A percentile compares a stretch with the other conserved stretches of the same genome.
phyloP scores from a whole-genome alignment of 2,329 filamentous ascomycete genomes.

The Elsinoe batatas region DNA sequence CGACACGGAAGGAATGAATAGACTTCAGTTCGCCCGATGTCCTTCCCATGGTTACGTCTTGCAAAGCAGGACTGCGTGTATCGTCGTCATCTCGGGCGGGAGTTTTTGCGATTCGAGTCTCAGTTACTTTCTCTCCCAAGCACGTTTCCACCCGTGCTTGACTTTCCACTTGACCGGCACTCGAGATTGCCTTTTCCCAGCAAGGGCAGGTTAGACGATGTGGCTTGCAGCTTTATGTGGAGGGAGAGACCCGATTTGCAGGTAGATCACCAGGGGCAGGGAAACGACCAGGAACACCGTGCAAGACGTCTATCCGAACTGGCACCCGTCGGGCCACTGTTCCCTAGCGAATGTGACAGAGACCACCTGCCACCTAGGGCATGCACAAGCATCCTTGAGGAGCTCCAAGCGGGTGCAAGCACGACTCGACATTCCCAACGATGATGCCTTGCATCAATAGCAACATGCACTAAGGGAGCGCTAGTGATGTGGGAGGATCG shows the following conservation, averaged over 20 bases:
- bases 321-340: background rate
- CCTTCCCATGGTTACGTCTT: background rate
- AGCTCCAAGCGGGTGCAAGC: background rate
- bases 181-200: background rate
- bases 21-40: constrained; percentile 1
- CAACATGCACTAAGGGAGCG: background rate
- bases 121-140: background rate
- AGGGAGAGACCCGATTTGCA: background rate
- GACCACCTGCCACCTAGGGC: constrained; percentile 2
- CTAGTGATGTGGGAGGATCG: background rate
- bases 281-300: background rate
- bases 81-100: background rate
- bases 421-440: background rate
- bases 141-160: background rate
- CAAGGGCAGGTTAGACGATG: background rate
- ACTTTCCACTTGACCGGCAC: background rate
- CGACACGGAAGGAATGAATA: background rate
- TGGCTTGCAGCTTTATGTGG: background rate
- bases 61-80: background rate
- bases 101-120: background rate
- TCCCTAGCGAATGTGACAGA: background rate
- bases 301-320: background rate
- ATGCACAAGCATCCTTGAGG: background rate
- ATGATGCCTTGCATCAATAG: constrained; percentile 4
- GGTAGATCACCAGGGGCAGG: background rate